Evolutionary conservation across 2,329 filamentous ascomycete species (phyloP), one percentile per base, ranked within the genome.

Genomic region (Epichloe glyceriae): DNA sequence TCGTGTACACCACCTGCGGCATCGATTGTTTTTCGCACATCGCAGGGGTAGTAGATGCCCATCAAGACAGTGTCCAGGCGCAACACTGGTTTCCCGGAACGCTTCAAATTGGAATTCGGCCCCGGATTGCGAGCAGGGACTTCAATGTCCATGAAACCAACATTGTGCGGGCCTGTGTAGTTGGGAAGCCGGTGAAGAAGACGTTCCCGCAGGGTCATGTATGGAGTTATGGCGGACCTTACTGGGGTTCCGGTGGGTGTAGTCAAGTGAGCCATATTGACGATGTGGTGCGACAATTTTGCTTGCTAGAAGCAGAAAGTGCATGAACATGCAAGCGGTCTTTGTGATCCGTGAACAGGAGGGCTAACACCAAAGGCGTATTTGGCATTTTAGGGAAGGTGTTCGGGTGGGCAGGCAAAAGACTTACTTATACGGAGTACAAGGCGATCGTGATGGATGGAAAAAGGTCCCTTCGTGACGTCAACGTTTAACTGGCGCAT

Each of bases 111-210:
- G 14, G 67, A 73, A 50, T 73, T 65, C 11, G 62, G 61, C 20
- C 67, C 63, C 12, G 70, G 68, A 1, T 65, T 52, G 12, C 67
- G 61, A 15, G 73, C 74, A 5, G 82, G 80, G 30, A 85, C 73
- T 62, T 86, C 82, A 51, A 83, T 70, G 57, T 86, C 82, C 61
- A 85, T 73, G 12, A 79, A 84, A 26, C 83, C 83, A 40, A 88
- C 83, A 54, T 75, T 74, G 62, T 85, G 84, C 0, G 79, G 79
- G 0, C 83, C 83, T 1, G 76, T 73, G 59, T 84, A 83, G 14
- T 71, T 61, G 3, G 83, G 82, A 47, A 86, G 77, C 3, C 64
- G 58, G 58, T 72, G 68, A 38, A 71, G 61, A 46, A 71, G 57
- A n/a, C 58, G 58, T 50, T 73, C 70, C 44, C 65, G 62, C 41